Base-by-base conservation (phyloP, 2,329 filamentous ascomycete genomes). In the Microsporum canis region DNA sequence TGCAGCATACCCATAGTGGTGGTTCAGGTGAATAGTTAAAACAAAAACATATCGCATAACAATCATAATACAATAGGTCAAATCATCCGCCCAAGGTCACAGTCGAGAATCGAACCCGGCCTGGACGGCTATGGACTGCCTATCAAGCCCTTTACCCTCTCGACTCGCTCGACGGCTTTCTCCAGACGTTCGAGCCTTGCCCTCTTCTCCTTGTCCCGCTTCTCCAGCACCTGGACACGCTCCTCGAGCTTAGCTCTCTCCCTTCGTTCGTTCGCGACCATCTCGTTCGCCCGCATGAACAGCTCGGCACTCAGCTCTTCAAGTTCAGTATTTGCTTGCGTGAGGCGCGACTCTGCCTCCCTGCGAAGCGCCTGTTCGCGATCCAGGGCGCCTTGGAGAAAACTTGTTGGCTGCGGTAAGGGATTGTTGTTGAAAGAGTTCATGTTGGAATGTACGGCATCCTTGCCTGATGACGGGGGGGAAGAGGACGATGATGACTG, bases 241-340 rank as follows among this genome's bases (percentile, higher is more conserved):
- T 79, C 76, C 61, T 79, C 77, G 57, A 79, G 67, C 63, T 75
- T 82, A 14, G 79, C 81, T 60, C 82, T 75, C 43, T 82, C 82
- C 68, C 79, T 81, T 31, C 84, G 77, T 73, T 86, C 84, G 60
- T 78, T 74, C 2, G 83, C 83, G 6, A 86, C 84, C 83, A 86
- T 85, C 71, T 86, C 83, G 63, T 86, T 86, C 36, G 84, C 84
- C 68, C 85, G 81, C 59, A 80, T 80, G 69, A 86, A 86, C 6
- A 86, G 70, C 61, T 79, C 78, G 36, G 79, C 80, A 10, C 80
- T 84, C 62, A 86, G 70, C 60, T 86, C 84, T 65, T 86, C 84
- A 34, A 86, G 76, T 70, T 86, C 84, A 0, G 72, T 76, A 63
- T 79, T 81, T 14, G 83, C 78, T 58, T 79, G 78, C 39, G 77